Evolutionary conservation across 202 grass and related monocot genomes (phyloP).

Genomic region (Digitaria exilis): DNA sequence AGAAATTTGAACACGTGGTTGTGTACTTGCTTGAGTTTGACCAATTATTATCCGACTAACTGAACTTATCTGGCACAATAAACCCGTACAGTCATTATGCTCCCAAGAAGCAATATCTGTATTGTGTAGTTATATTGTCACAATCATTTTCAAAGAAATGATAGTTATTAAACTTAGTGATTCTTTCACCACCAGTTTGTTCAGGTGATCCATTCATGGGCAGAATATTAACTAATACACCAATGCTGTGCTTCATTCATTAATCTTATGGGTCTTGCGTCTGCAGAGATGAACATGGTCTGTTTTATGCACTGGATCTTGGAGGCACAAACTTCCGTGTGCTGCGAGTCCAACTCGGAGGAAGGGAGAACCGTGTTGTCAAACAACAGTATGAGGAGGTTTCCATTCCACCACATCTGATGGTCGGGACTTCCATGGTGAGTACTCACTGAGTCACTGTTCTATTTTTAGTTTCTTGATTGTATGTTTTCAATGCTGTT

Average conservation of each 20-base stretch:
- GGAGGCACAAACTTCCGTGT: conserved; percentile 97
- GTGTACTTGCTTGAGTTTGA: neutral
- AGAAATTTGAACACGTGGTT: neutral
- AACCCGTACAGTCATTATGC: conserved; percentile 17
- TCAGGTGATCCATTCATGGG: neutral
- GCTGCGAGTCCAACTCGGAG: conserved; percentile 70
- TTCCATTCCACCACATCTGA: conserved; percentile 72
- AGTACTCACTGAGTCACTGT: neutral
- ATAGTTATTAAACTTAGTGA: neutral
- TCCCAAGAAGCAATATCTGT: neutral
- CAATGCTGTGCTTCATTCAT: neutral
- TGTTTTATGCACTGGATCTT: conserved; percentile 89
- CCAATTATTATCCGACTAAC: neutral
- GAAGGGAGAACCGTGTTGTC: conserved; percentile 62
- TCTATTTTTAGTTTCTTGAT: conserved; percentile 8
- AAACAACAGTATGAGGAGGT: conserved; percentile 63
- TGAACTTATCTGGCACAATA: neutral
- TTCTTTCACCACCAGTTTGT: neutral
- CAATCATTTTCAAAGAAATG: neutral
- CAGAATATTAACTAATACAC: neutral
- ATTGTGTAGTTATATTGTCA: neutral
- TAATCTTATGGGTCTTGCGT: conserved; percentile 22
- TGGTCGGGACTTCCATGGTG: conserved; percentile 74
- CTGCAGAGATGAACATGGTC: conserved; percentile 61
- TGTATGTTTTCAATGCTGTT: neutral